These are phyloP conservation scores for Glarea lozoyensis DNA, from an alignment of 495 filamentous ascomycete species.

Conservation along the genomic window DNA sequence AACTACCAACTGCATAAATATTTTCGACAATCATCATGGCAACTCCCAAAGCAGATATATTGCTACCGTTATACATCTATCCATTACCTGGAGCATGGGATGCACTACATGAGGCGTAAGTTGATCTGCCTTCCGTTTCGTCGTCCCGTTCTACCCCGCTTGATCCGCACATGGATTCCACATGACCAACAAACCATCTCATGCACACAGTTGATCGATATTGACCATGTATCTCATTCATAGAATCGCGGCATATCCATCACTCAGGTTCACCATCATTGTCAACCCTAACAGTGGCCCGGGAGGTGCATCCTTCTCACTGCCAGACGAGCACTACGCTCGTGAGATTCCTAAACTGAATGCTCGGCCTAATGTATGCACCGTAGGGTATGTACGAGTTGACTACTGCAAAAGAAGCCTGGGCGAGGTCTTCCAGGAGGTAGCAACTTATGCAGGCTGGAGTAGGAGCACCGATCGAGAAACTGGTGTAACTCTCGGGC, in stretches of 20 bases:
- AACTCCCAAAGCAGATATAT: constrained; percentile 30
- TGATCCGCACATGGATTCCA: too few species aligned
- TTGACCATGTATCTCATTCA: too few species aligned
- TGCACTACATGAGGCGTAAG: too few species aligned
- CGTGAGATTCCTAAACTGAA: constrained; percentile 28
- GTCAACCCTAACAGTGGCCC: constrained; percentile 31
- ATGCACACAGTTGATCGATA: too few species aligned
- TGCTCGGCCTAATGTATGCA: constrained; percentile 31
- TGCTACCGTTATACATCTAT: constrained; percentile 40
- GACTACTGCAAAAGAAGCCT: constrained; percentile 21
- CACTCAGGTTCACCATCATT: constrained; percentile 32
- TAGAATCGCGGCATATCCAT: constrained; percentile 24
- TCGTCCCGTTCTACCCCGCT: too few species aligned
- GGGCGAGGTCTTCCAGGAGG: constrained; percentile 24
- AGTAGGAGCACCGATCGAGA: not conserved
- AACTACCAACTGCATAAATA: too few species aligned
- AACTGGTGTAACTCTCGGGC: not conserved
- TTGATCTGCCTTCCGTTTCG: too few species aligned
- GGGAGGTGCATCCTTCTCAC: constrained; percentile 17
- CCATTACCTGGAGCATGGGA: constrained; percentile 39
- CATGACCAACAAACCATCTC: too few species aligned
- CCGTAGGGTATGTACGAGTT: constrained; percentile 37
- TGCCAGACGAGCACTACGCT: constrained; percentile 20
- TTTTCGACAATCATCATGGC: too few species aligned
- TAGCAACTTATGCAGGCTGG: constrained; percentile 35